A percentile compares a stretch with the other conserved stretches of the same genome.
phyloP scores from a whole-genome alignment of 2,329 filamentous ascomycete genomes.

The Venturia pyrina region DNA sequence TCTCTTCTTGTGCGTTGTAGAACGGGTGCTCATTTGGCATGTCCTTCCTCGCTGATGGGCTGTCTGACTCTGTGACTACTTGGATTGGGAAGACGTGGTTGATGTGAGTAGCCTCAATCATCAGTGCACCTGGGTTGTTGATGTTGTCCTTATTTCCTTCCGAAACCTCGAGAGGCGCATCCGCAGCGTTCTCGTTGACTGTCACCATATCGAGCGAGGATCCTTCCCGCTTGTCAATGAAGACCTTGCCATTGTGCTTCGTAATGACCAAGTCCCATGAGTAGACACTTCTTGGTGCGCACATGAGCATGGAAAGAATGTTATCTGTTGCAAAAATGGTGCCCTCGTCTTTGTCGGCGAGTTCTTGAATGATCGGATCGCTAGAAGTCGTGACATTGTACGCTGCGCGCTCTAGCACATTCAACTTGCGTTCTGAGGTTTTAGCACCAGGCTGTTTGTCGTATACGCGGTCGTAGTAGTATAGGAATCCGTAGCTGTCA shows the following conservation, averaged over 20 bases:
- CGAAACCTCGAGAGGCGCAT: constrained; percentile 82
- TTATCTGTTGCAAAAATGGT: constrained; percentile 96
- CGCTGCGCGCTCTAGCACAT: constrained; percentile 81
- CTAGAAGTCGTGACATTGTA: constrained; percentile 98
- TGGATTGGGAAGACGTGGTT: constrained; percentile 99
- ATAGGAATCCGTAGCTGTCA: constrained; percentile 91
- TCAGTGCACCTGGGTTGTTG: constrained; percentile 87
- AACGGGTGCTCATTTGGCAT: constrained; percentile 92
- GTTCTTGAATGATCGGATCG: constrained; percentile 92
- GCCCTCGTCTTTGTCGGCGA: constrained; percentile 90
- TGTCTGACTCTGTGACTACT: constrained; percentile 75
- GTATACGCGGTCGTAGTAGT: constrained; percentile 94
- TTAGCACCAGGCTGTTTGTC: constrained; percentile 85
- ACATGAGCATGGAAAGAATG: constrained; percentile 99
- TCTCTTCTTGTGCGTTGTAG: constrained; percentile 89
- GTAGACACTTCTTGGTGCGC: constrained; percentile 89
- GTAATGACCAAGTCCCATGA: constrained; percentile 96
- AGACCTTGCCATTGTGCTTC: constrained; percentile 91
- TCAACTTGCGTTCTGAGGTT: constrained; percentile 76
- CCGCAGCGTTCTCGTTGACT: constrained; percentile 96
- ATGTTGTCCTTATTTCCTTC: constrained; percentile 90
- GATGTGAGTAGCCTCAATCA: constrained; percentile 97
- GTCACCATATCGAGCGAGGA: constrained; percentile 94
- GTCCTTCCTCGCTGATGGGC: constrained; percentile 54
- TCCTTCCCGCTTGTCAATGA: constrained; percentile 96